Base-by-base conservation (phyloP, 202 grass and related monocot genomes). In the Carex arenaria region DNA sequence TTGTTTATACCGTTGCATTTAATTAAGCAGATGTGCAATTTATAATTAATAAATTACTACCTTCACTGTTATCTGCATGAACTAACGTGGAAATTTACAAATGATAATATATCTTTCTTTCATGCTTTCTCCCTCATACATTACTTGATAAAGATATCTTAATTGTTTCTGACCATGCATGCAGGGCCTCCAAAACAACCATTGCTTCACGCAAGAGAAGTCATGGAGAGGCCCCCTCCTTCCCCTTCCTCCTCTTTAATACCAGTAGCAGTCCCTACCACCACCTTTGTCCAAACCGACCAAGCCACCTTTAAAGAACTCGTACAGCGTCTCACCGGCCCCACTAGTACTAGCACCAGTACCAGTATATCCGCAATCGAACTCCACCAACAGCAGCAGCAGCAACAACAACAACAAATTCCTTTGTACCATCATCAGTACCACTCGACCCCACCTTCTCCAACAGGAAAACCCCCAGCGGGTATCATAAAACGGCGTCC, bases 241-340 rank as follows among this genome's bases (percentile, higher is more conserved):
- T 62, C 67, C 32, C 66, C 86, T 55, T 73, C 32, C 22, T 43
- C 67, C 56, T 69, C 71, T 43, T 10, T 14, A 8, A 61, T 74
- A 57, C 43, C 42, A n/a, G 49, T 59, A 56, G 32, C 49, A 17
- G 26, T 13, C 32, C 85, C 82, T 65, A 55, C 61, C 14, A 80
- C 84, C 43, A 85, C 36, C 26, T 87, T 87, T 45, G 53, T 92
- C 63, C 85, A 68, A 15, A 65, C 85, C n/a, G 72, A 90, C 72
- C 53, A 45, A 52, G 45, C 72, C 42, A 63, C 67, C 60, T 88
- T 92, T 82, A 92, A 92, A 85, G 88, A 88, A 64, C 67, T 92
- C 11, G 86, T 88, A 49, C 92, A 88, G 80, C 84, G 86, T 62
- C 79, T 92, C 81, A 94, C 86, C 7, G 84, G 90, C 64, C 86